Conservation (phyloP, 768 basidiomycete genomes). For the Cyclocybe aegerita region DNA sequence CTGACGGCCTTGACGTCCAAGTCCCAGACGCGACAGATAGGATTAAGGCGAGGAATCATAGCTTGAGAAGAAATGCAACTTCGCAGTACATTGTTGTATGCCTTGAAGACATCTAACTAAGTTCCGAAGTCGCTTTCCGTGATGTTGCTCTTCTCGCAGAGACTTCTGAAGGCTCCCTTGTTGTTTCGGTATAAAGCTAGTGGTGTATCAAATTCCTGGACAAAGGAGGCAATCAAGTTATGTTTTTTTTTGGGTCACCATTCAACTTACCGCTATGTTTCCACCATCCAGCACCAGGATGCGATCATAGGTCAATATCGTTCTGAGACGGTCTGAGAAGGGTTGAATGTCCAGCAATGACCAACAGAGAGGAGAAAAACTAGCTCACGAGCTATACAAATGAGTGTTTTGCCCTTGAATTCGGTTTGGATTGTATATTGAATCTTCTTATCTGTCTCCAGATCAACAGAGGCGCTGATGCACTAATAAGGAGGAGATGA, state of each 20-base stretch:
- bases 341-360: not conserved
- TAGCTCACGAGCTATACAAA: constrained; percentile 77
- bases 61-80: no score
- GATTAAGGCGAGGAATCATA: no score
- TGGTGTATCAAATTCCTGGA: constrained; percentile 60
- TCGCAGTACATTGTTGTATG: no score
- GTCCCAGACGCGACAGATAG: no score
- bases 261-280: constrained; percentile 41
- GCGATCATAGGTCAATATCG: constrained; percentile 74
- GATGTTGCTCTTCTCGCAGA: constrained; percentile 43
- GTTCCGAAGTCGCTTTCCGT: constrained; percentile 12
- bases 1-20: no score
- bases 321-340: constrained; percentile 61
- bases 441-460: constrained; percentile 80
- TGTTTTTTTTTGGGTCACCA: not conserved
- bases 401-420: constrained; percentile 70
- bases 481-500: not conserved
- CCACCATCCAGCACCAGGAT: constrained; percentile 71
- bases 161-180: constrained; percentile 57
- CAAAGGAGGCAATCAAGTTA: not conserved
- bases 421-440: constrained; percentile 75
- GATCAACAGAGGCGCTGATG: constrained; percentile 62
- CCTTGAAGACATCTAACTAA: no score
- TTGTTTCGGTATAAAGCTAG: constrained; percentile 43
- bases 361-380: not conserved